Evolutionary conservation across 2,329 filamentous ascomycete species (phyloP).

Genomic region (Stenocarpella maydis): DNA sequence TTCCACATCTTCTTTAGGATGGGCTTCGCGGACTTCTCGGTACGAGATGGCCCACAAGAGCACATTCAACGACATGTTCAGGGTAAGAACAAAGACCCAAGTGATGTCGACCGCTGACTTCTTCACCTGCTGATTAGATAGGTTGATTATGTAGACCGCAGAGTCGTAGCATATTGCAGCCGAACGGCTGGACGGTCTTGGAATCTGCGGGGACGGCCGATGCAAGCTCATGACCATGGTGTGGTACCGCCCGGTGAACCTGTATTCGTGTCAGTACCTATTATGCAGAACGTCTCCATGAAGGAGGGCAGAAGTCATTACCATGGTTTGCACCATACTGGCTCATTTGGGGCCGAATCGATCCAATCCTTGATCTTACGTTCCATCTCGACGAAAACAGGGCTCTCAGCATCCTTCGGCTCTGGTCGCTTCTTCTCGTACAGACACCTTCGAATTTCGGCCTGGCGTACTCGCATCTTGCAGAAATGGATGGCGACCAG

Average conservation of each 20-base stretch:
- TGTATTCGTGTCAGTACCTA: conserved; percentile 44
- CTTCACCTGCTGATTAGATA: conserved; percentile 82
- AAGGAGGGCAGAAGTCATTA: conserved; percentile 51
- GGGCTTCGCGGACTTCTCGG: conserved; percentile 77
- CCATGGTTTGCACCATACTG: conserved; percentile 80
- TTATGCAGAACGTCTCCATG: background rate
- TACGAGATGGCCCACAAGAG: conserved; percentile 93
- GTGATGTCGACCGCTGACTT: conserved; percentile 82
- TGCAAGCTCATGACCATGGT: conserved; percentile 90
- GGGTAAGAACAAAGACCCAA: conserved; percentile 88
- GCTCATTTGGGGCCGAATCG: conserved; percentile 75
- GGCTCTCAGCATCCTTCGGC: conserved; percentile 80
- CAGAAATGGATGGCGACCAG: conserved; percentile 91
- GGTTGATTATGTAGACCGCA: conserved; percentile 80
- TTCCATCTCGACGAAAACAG: conserved; percentile 86
- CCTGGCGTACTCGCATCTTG: conserved; percentile 86
- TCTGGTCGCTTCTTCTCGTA: conserved; percentile 85
- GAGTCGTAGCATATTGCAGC: conserved; percentile 86
- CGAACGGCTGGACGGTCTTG: conserved; percentile 81
- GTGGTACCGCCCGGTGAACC: conserved; percentile 76
- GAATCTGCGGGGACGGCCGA: conserved; percentile 90
- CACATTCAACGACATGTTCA: conserved; percentile 93
- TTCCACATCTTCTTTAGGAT: conserved; percentile 79
- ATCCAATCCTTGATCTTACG: conserved; percentile 82
- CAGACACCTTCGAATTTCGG: conserved; percentile 84